phyloP scores from a whole-genome alignment of 352 stramenopile genomes.

The Pythium chondricola region DNA sequence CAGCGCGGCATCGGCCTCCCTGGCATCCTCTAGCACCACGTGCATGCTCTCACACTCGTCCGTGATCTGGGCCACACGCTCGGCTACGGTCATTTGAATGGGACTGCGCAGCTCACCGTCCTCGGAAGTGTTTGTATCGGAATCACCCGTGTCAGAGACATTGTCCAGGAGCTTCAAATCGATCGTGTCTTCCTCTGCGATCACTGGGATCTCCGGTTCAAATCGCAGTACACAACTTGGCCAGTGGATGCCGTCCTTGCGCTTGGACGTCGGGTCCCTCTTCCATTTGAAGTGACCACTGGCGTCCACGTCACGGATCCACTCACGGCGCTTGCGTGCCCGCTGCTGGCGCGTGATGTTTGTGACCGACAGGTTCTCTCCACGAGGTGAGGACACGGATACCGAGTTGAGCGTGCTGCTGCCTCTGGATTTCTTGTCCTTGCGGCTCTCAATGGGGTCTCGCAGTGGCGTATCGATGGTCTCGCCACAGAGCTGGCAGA shows the following conservation, averaged over 20 bases:
- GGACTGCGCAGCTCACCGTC: not conserved
- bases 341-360: constrained; percentile 11
- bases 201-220: constrained; percentile 4
- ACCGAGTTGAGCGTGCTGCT: constrained; percentile 1
- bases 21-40: constrained; percentile 16
- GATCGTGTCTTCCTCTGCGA: not conserved
- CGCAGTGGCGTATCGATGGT: constrained; percentile 6
- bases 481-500: constrained; percentile 34
- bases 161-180: too few species aligned
- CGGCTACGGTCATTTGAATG: constrained; percentile 9
- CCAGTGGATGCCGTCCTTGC: not conserved
- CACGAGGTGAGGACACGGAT: constrained; percentile 6
- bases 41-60: constrained; percentile 1
- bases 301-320: constrained; percentile 6
- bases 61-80: constrained; percentile 9
- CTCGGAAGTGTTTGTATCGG: not conserved
- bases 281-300: constrained; percentile 9
- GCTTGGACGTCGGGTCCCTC: not conserved
- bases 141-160: constrained; percentile 1
- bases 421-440: constrained; percentile 12
- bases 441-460: constrained; percentile 11
- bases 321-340: constrained; percentile 13
- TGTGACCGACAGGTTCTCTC: constrained; percentile 10
- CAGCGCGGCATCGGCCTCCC: not conserved
- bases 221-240: constrained; percentile 14